Percentiles rank a stretch among this genome's conserved stretches.
phyloP scores from a whole-genome alignment of 306 rosid species.

The Cicer bijugum region DNA sequence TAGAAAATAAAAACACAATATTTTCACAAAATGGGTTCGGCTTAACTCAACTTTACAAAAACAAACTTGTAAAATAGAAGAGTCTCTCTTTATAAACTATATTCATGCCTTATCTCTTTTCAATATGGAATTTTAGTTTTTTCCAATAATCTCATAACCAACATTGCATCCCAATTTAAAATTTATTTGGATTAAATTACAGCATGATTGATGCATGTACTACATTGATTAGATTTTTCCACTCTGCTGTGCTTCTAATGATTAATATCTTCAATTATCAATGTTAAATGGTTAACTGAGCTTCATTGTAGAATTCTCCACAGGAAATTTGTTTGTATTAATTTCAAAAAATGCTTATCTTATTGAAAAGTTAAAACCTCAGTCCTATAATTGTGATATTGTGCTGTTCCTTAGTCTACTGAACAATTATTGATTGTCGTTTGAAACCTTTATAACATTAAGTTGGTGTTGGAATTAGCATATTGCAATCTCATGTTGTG shows the following conservation, averaged over 20 bases:
- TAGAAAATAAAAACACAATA: too few species aligned
- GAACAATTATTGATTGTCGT: conserved; percentile 6
- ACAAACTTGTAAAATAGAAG: too few species aligned
- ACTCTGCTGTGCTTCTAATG: not conserved
- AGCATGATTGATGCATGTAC: conserved; percentile 2
- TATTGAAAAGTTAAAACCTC: conserved; percentile 22
- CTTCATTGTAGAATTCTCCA: conserved; percentile 8
- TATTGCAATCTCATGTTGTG: conserved; percentile 2
- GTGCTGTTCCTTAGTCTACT: conserved; percentile 20
- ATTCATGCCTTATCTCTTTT: too few species aligned
- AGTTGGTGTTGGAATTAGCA: conserved; percentile 7
- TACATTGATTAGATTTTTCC: conserved; percentile 22
- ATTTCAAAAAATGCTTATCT: conserved; percentile 18
- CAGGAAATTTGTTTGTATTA: not conserved
- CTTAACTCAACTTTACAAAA: too few species aligned
- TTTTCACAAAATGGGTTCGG: too few species aligned
- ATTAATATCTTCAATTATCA: conserved; percentile 5
- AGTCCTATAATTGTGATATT: conserved; percentile 18
- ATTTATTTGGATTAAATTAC: conserved; percentile 20
- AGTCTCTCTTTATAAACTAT: too few species aligned
- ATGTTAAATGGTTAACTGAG: conserved; percentile 22
- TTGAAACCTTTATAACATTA: conserved; percentile 9
- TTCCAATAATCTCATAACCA: not conserved
- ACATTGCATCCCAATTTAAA: conserved; percentile 26
- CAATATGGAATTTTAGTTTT: too few species aligned